These are phyloP conservation scores for Alternaria incomplexa DNA, from an alignment of 2,329 filamentous ascomycete species.

Conservation along the genomic window DNA sequence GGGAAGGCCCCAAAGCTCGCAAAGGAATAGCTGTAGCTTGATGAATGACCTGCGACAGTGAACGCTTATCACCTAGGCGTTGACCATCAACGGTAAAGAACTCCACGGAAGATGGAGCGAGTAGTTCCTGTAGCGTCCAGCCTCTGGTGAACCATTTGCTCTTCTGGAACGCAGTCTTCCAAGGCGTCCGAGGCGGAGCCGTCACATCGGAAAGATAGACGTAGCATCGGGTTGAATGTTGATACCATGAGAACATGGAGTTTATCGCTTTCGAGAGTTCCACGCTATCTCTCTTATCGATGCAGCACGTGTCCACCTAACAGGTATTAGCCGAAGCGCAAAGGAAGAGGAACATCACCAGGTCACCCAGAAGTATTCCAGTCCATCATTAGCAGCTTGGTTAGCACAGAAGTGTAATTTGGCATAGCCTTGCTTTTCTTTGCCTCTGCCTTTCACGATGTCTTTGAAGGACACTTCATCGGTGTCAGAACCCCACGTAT, in stretches of 20 bases:
- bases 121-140: constrained; percentile 11
- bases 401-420: constrained; percentile 10
- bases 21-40: neutral
- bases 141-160: constrained; percentile 9
- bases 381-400: constrained; percentile 1
- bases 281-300: neutral
- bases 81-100: constrained; percentile 1
- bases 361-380: neutral
- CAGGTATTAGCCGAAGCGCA: neutral
- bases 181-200: neutral
- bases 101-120: neutral
- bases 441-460: constrained; percentile 1
- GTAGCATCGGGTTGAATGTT: neutral
- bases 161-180: neutral
- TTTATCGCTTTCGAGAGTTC: constrained; percentile 6
- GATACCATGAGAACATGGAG: constrained; percentile 7
- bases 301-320: constrained; percentile 8
- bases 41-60: neutral
- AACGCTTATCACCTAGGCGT: neutral
- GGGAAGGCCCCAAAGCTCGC: neutral
- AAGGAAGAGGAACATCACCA: neutral
- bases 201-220: constrained; percentile 7
- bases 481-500: constrained; percentile 8
- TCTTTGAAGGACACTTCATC: constrained; percentile 13
- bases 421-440: constrained; percentile 5